A percentile compares a stretch with the other conserved stretches of the same genome.
These are phyloP conservation scores for Capsicum chinense DNA, from an alignment of 257 asterid genomes.

Conservation along the genomic window DNA sequence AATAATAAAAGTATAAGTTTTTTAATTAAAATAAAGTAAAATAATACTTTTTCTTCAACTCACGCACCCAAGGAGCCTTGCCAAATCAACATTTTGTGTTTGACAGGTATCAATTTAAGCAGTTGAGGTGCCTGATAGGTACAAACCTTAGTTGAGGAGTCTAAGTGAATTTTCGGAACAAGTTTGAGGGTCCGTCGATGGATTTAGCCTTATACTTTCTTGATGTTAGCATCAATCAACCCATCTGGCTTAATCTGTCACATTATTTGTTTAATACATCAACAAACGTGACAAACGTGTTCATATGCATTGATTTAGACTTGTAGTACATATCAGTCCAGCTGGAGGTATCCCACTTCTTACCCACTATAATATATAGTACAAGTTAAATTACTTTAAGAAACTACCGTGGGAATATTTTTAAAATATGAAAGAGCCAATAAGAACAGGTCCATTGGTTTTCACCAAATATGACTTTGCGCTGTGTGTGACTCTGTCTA, in stretches of 20 bases:
- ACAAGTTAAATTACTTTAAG: not conserved
- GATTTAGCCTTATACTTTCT: too few species aligned
- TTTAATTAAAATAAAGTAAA: too few species aligned
- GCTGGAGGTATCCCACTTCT: not conserved
- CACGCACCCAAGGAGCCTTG: too few species aligned
- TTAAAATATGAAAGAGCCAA: not conserved
- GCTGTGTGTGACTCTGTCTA: not conserved
- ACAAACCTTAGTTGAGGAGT: too few species aligned
- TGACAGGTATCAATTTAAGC: too few species aligned
- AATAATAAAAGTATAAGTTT: too few species aligned
- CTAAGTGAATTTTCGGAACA: too few species aligned
- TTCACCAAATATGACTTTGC: not conserved
- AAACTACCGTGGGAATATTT: not conserved
- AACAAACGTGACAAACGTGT: not conserved
- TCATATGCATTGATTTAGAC: not conserved
- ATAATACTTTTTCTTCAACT: too few species aligned
- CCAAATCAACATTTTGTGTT: too few species aligned
- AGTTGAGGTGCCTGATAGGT: too few species aligned
- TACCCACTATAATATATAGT: not conserved
- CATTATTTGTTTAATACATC: not conserved
- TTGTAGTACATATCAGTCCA: not conserved
- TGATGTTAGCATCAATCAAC: not conserved
- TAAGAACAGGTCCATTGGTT: not conserved
- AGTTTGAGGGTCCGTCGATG: too few species aligned
- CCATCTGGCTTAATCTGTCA: not conserved